Base-by-base conservation (phyloP, 2,329 filamentous ascomycete species). In the Fusarium chlamydosporum region DNA sequence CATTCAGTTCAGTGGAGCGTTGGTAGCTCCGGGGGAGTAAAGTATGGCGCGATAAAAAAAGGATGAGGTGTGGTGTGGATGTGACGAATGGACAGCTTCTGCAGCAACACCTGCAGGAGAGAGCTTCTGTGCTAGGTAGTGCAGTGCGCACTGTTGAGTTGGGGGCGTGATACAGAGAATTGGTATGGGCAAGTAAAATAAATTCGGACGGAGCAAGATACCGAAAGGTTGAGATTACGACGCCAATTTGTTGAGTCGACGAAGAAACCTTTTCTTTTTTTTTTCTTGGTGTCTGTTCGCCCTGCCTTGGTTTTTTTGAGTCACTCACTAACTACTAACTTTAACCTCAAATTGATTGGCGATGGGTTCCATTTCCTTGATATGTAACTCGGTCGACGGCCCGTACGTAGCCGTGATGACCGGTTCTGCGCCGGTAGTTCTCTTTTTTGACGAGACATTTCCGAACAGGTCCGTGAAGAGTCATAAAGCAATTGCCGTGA, bases 31-130 rank as follows among this genome's bases (percentile, higher is more conserved):
- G 35, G 37, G 48, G 33, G 27, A 47, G 23, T 23, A 23, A 23
- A 31, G 20, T 53, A 62, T 62, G 59, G 46, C 54, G 58, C 57
- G 59, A 62, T 62, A 62, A 56, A 63, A 50, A n/a, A 33, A 16
- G 35, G 31, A 26, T 52, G 37, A 29, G 15, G 41, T 45, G n/a
- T 29, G 15, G 41, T 45, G n/a, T 29, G 35, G 48, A 47, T 62
- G 59, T 63, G 58, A 63, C 50, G n/a, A 37, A 20, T 40, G 43
- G 41, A 40, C 41, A 66, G 16, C 54, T 42, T 51, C 52, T 67
- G 66, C 61, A 70, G 66, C 54, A 66, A 13, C 54, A 50, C 56
- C 52, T 67, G 66, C 61, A 70, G 66, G 41, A 59, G 42, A 45
- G 45, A 52, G 26, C 40, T 37, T 55, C 34, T 38, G 45, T 43